Base-by-base conservation (phyloP, 805 yeast genomes). In the Barnettozyma sucrosica region DNA sequence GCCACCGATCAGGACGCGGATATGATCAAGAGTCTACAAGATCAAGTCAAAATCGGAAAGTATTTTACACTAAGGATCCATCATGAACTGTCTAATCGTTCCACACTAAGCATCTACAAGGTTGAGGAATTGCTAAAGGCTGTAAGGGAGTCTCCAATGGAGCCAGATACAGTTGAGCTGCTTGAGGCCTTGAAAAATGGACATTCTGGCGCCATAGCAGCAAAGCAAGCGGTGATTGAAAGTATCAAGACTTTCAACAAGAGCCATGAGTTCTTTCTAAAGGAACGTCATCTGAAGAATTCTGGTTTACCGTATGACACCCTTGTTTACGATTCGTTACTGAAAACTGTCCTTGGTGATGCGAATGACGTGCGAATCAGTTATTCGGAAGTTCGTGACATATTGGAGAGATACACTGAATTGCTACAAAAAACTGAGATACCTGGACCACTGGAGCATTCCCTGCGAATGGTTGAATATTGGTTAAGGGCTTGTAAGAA, bases 401-500 rank as follows among this genome's bases (percentile, higher is more conserved):
- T 62, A 5, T 23, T 59, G 26, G 67, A 63, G 1, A 57, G 55
- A 46, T 43, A 50, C 1, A 51, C 51, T 33, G 53, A 50, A 18
- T 32, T 45, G 9, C 13, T 37, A 19, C 47, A 49, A 5, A 40
- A 38, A 10, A 42, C 30, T 9, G 45, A 32, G n/a, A 7, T 38
- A 2, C 37, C 36, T 23, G 46, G 24, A 9, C 37, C 44, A 16
- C 46, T 65, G 21, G 66, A 60, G 34, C 41, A 37, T 39, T 49
- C 55, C 30, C 43, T 66, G 23, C 51, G 53, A 44, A 48, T 40
- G 6, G 63, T 63, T 32, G 74, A 71, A 30, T 63, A 59, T 9
- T 72, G 77, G 77, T 50, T 65, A 48, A 57, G 66, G 45, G 51
- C 48, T 26, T 63, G 70, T 20, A 64, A 63, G 49, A 54, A 56